A percentile compares a stretch with the other conserved stretches of the same genome.
These are phyloP conservation scores for Alternaria triticimaculans DNA, from an alignment of 2,329 filamentous ascomycete species.

Conservation along the genomic window DNA sequence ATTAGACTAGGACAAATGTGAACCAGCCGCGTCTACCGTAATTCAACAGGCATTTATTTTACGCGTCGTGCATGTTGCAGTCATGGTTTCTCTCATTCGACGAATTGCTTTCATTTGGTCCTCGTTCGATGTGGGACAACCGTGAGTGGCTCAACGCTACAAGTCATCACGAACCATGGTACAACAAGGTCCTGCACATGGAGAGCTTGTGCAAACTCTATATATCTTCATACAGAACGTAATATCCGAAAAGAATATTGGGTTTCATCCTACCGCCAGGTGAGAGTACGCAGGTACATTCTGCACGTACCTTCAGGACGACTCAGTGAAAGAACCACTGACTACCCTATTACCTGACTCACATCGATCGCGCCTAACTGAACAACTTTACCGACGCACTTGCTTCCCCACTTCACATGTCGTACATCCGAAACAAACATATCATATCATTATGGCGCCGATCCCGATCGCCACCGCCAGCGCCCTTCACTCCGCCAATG, in stretches of 20 bases:
- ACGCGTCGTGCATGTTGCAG: no score
- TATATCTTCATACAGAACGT: not conserved
- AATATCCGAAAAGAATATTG: not conserved
- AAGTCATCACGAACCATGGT: not conserved
- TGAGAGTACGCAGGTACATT: not conserved
- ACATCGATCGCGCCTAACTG: not conserved
- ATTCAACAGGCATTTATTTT: no score
- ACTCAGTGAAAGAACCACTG: not conserved
- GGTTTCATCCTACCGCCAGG: not conserved
- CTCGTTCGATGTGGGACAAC: not conserved
- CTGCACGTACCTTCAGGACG: not conserved
- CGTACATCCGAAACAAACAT: not conserved
- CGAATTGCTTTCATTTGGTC: not conserved
- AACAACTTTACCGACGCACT: not conserved
- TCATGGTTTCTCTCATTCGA: not conserved
- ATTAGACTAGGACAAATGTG: no score
- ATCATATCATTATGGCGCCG: not conserved
- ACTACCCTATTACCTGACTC: not conserved
- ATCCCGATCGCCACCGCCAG: not conserved
- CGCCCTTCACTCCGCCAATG: not conserved
- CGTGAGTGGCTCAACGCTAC: not conserved
- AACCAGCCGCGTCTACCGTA: no score
- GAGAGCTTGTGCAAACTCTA: not conserved
- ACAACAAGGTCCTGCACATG: not conserved
- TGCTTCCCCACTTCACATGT: not conserved